Percentiles rank a stretch among this genome's conserved stretches.
Evolutionary conservation across 139 green algal species (phyloP).

Genomic region (Asterochloris erici): DNA sequence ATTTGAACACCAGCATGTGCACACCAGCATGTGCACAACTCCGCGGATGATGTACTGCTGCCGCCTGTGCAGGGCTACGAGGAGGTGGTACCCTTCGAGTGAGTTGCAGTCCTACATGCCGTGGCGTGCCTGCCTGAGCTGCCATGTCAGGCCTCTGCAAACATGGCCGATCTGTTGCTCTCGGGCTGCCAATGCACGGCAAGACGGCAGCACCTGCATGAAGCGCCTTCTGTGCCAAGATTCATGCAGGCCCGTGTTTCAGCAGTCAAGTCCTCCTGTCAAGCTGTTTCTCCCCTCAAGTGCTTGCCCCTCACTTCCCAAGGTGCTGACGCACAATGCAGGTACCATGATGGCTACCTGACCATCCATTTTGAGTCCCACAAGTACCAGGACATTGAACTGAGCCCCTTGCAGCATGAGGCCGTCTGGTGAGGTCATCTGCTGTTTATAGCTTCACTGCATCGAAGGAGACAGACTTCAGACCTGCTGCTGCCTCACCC

Average conservation of each 20-base stretch:
- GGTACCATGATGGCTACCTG: slow-evolving; percentile 36
- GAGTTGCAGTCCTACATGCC: too few relatives aligned
- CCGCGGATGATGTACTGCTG: background rate
- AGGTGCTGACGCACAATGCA: background rate
- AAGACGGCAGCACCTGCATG: too few relatives aligned
- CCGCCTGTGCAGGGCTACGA: background rate
- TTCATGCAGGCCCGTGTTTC: too few relatives aligned
- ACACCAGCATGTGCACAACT: background rate
- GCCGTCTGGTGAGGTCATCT: slow-evolving; percentile 19
- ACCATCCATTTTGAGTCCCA: slow-evolving; percentile 15
- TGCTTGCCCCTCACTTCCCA: background rate
- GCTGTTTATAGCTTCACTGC: too few relatives aligned
- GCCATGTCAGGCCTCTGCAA: too few relatives aligned
- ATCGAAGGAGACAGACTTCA: too few relatives aligned
- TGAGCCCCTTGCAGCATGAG: slow-evolving; percentile 29
- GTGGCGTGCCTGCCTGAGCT: too few relatives aligned
- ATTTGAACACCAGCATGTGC: background rate
- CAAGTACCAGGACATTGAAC: slow-evolving; percentile 18
- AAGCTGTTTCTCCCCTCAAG: too few relatives aligned
- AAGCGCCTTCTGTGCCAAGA: too few relatives aligned
- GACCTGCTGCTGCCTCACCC: background rate
- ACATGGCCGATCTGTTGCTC: too few relatives aligned
- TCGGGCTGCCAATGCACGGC: too few relatives aligned
- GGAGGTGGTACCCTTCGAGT: background rate
- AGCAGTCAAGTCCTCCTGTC: too few relatives aligned